Evolutionary conservation across 495 filamentous ascomycete species (phyloP).

Genomic region (Neurospora terricola): DNA sequence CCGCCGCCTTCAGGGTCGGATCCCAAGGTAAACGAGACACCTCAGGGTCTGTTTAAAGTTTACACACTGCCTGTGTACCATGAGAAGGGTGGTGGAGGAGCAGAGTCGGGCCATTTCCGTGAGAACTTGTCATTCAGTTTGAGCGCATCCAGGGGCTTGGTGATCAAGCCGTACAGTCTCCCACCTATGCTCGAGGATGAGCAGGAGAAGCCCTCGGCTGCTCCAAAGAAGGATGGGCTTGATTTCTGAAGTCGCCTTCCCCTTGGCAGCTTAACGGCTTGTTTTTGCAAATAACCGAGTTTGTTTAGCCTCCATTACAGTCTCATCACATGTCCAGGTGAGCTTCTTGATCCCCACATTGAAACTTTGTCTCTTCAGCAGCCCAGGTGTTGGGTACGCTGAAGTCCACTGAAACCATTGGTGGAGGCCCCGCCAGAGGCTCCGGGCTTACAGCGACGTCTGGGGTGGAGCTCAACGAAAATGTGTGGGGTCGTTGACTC

Average conservation of each 20-base stretch:
- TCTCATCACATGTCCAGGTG: not conserved
- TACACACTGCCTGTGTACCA: constrained; percentile 76
- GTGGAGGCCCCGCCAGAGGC: not conserved
- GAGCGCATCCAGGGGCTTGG: constrained; percentile 67
- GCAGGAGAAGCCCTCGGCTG: constrained; percentile 44
- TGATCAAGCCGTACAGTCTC: constrained; percentile 80
- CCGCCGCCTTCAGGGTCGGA: constrained; percentile 21
- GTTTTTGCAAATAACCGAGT: not conserved
- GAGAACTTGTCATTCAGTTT: constrained; percentile 86
- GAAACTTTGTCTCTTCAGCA: not conserved
- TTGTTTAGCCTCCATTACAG: not conserved
- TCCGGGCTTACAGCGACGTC: not conserved
- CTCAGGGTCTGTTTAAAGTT: constrained; percentile 76
- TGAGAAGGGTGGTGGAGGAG: constrained; percentile 76
- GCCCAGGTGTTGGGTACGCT: not conserved
- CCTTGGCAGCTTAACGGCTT: not conserved
- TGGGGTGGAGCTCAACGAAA: not conserved
- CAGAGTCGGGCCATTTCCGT: constrained; percentile 52
- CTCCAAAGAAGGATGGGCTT: constrained; percentile 16
- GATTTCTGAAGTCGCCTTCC: constrained; percentile 18
- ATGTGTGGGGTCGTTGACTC: not conserved
- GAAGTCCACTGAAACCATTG: not conserved
- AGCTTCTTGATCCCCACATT: not conserved
- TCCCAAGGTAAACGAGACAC: constrained; percentile 52
- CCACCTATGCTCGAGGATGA: constrained; percentile 79